These are phyloP conservation scores for Fusarium pseudonygamai DNA, from an alignment of 2,329 filamentous ascomycete species.

Conservation along the genomic window DNA sequence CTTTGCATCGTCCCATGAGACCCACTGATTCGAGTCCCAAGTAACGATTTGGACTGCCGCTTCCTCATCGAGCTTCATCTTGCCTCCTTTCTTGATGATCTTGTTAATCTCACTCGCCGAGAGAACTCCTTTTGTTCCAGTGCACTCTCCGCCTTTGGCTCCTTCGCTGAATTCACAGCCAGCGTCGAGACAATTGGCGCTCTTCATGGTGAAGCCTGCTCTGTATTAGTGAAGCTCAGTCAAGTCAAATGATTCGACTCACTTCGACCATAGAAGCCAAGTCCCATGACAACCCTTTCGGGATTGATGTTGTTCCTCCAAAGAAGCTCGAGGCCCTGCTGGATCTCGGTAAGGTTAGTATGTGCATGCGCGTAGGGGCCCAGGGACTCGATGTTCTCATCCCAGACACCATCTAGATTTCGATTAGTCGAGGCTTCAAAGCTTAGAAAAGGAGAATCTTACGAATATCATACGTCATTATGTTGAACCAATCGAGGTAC, in stretches of 20 bases:
- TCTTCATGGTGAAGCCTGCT: background rate
- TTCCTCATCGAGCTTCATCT: background rate
- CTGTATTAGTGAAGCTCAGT: no score
- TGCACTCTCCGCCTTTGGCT: background rate
- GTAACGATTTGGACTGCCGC: fast-evolving
- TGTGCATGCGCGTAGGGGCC: background rate
- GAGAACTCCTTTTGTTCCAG: fast-evolving
- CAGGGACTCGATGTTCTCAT: background rate
- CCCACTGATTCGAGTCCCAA: background rate
- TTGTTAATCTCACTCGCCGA: background rate
- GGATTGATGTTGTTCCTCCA: conserved; percentile 1
- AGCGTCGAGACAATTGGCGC: fast-evolving
- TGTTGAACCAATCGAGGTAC: conserved; percentile 51
- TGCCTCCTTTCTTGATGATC: background rate
- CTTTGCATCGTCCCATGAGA: background rate
- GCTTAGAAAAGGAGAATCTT: background rate
- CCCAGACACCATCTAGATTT: background rate
- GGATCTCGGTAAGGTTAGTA: background rate
- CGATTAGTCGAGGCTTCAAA: no score
- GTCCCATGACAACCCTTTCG: fast-evolving
- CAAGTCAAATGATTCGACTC: fast-evolving
- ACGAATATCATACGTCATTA: conserved; percentile 55
- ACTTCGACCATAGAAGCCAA: background rate
- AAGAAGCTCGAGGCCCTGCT: fast-evolving
- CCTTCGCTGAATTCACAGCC: background rate